Evolutionary conservation across 202 grass and related monocot genomes (phyloP), one percentile per base, ranked within the genome.

Genomic region (Alloteropsis angusta): DNA sequence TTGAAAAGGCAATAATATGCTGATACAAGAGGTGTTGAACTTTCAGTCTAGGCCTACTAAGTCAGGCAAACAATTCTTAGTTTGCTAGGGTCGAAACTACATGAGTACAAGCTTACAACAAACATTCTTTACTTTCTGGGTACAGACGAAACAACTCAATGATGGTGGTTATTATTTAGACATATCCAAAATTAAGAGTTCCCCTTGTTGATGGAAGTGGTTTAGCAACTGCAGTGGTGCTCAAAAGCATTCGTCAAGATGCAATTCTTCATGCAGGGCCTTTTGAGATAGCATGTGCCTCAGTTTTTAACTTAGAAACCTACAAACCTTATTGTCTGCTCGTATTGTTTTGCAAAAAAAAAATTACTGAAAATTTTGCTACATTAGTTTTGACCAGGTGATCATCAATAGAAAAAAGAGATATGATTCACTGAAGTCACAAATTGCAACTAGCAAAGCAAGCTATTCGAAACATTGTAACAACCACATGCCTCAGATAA

Each of bases 1-100:
- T 98, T 69, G 92, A 95, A 84, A 95, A 93, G 81, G 87, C 92
- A 25, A 91, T 98, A 93, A 53, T 93, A 93, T 60, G 96, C 92
- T 52, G 92, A 98, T 59, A 62, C 45, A 68, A 93, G 47, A 82
- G 92, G 92, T 22, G 83, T 93, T 52, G 93, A 93, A 80, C 85
- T 95, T 82, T 98, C 36, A 91, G 87, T 72, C 72, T 95, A 68
- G 96, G 86, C 8, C 68, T 98, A 12, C 68, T 98, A 34, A 98
- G 95, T 82, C 96, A 95, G 96, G 95, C 34, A 84, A 21, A 41
- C 5, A 45, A 53, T 77, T 71, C 18, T 66, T 71, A 43, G n/a
- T 43, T 88, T 52, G 17, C 57, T 13, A 34, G 42, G 18, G 9
- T 39, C 47, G 46, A 36, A 57, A 75, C 71, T 13, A 83, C 3